Conservation (phyloP, 805 yeast species). For the Tetrapisispora arboricola region DNA sequence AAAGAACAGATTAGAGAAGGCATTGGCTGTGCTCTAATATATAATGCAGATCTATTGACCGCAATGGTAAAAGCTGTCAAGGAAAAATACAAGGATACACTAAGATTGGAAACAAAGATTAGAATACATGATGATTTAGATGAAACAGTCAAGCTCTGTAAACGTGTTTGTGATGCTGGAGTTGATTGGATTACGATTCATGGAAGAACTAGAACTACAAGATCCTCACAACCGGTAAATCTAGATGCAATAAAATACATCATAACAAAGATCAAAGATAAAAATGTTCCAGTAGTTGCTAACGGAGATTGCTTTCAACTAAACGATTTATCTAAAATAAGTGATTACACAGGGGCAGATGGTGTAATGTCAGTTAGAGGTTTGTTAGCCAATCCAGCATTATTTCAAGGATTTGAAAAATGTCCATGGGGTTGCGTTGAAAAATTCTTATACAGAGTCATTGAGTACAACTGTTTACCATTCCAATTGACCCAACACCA, state of each 20-base stretch:
- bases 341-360: constrained; percentile 60
- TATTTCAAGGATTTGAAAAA: constrained; percentile 60
- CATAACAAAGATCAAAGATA: constrained; percentile 31
- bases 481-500: constrained; percentile 82
- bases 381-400: constrained; percentile 70
- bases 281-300: constrained; percentile 83
- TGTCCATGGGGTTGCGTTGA: constrained; percentile 94
- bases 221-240: constrained; percentile 77
- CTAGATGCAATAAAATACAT: constrained; percentile 68
- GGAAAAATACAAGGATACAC: constrained; percentile 51
- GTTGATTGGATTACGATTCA: constrained; percentile 92
- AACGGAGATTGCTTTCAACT: constrained; percentile 86
- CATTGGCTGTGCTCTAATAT: constrained; percentile 92
- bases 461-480: constrained; percentile 55
- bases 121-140: constrained; percentile 70
- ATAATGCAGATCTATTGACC: constrained; percentile 68
- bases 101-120: constrained; percentile 87
- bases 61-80: constrained; percentile 80
- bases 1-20: constrained; percentile 92
- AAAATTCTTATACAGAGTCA: constrained; percentile 64
- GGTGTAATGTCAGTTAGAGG: constrained; percentile 98
- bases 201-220: constrained; percentile 76
- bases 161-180: constrained; percentile 71
- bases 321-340: constrained; percentile 55
- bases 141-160: constrained; percentile 65